These are phyloP conservation scores for Globisporangium alternatum DNA, from an alignment of 352 stramenopile species.

Conservation along the genomic window DNA sequence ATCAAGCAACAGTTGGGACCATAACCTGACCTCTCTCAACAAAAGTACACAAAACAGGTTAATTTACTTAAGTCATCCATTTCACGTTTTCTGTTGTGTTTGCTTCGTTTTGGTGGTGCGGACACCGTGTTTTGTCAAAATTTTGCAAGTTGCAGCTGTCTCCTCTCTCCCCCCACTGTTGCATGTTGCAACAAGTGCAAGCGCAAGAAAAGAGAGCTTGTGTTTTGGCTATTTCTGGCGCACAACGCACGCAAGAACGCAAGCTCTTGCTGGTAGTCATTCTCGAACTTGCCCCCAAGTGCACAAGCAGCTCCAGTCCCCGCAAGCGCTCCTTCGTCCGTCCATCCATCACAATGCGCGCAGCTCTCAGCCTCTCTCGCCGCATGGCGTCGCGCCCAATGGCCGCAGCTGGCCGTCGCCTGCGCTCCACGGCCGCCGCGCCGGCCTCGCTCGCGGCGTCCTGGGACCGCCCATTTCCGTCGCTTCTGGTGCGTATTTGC, in stretches of 20 bases:
- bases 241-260: neutral
- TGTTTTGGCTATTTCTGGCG: slow-evolving; percentile 8
- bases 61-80: neutral
- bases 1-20: neutral
- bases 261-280: slow-evolving; percentile 8
- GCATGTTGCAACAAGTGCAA: slow-evolving; percentile 4
- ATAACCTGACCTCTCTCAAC: neutral
- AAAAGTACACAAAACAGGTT: slow-evolving; percentile 1
- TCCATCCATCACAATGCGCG: slow-evolving; percentile 25
- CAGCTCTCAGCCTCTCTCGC: slow-evolving; percentile 28
- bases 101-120: slow-evolving; percentile 26
- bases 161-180: no score
- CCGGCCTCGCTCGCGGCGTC: slow-evolving; percentile 60
- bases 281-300: slow-evolving; percentile 15
- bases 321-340: neutral
- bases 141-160: no score
- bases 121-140: slow-evolving; percentile 15
- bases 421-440: slow-evolving; percentile 37
- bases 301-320: slow-evolving; percentile 1
- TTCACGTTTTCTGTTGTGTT: slow-evolving; percentile 3
- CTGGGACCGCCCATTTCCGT: slow-evolving; percentile 77
- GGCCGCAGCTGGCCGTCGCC: slow-evolving; percentile 10
- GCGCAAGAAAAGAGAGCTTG: slow-evolving; percentile 2
- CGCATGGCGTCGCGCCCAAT: slow-evolving; percentile 15
- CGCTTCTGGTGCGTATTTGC: slow-evolving; percentile 56